Evolutionary conservation across 2,329 filamentous ascomycete species (phyloP).

Genomic region (Chaetomium olivaceum): DNA sequence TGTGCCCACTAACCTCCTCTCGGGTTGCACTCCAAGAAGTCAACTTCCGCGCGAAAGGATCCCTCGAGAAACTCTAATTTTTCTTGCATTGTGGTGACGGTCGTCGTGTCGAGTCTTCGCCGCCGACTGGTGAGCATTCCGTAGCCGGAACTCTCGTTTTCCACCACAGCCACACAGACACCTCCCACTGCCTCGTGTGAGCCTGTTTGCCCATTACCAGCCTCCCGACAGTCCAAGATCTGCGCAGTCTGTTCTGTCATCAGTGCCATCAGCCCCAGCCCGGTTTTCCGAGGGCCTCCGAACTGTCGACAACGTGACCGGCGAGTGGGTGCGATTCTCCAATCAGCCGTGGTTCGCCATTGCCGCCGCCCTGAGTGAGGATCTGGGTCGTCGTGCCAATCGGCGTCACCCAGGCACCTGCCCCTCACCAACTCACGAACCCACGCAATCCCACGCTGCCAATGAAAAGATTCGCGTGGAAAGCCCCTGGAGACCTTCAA

Average conservation of each 20-base stretch:
- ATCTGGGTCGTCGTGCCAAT: constrained; percentile 11
- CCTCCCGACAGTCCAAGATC: background rate
- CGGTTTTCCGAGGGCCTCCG: constrained; percentile 7
- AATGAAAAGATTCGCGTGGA: constrained; percentile 18
- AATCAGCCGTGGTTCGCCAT: constrained; percentile 14
- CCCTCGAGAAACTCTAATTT: background rate
- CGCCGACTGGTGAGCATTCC: background rate
- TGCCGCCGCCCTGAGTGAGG: constrained; percentile 11
- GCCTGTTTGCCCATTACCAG: background rate
- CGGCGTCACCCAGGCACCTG: background rate
- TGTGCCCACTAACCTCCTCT: constrained; percentile 1
- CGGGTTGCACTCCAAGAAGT: background rate
- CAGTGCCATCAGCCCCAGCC: constrained; percentile 20
- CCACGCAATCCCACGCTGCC: background rate
- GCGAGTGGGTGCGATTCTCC: constrained; percentile 7
- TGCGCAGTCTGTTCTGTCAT: constrained; percentile 10
- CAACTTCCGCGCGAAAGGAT: background rate
- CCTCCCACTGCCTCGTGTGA: constrained; percentile 1
- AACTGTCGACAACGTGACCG: constrained; percentile 12
- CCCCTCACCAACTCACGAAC: constrained; percentile 1
- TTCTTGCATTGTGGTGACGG: background rate
- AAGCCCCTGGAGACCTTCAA: constrained; percentile 3
- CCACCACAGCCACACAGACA: constrained; percentile 5
- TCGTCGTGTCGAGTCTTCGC: background rate
- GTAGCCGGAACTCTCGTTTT: constrained; percentile 11